These are phyloP conservation scores for Boletus sp. DNA, from an alignment of 768 basidiomycete genomes.

Conservation along the genomic window DNA sequence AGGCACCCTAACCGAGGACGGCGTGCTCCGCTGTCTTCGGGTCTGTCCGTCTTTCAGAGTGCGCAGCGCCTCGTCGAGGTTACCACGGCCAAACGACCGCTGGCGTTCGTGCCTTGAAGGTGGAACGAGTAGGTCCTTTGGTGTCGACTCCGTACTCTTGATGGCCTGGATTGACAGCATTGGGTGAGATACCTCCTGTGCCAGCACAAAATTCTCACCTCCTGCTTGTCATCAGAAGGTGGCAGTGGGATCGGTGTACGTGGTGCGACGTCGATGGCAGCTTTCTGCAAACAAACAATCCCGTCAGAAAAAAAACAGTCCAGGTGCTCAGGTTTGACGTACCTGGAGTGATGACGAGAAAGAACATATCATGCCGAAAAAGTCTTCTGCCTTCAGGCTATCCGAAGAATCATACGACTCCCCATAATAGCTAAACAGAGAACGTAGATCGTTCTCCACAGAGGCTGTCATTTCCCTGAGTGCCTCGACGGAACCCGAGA, in stretches of 20 bases:
- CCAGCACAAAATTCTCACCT: slow-evolving; percentile 4
- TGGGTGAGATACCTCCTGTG: background rate
- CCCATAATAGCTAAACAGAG: slow-evolving; percentile 71
- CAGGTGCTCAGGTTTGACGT: slow-evolving; percentile 3
- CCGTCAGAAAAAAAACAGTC: background rate
- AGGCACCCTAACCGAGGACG: slow-evolving; percentile 12
- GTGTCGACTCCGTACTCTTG: slow-evolving; percentile 34
- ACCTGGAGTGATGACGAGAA: slow-evolving; percentile 77
- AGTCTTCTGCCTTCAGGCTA: slow-evolving; percentile 73
- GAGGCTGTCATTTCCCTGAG: slow-evolving; percentile 57
- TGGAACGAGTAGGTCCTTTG: slow-evolving; percentile 34
- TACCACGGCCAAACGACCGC: slow-evolving; percentile 69
- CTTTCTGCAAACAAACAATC: slow-evolving; percentile 48
- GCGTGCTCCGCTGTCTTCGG: slow-evolving; percentile 10
- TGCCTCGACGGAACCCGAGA: slow-evolving; percentile 56
- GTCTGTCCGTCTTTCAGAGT: slow-evolving; percentile 65
- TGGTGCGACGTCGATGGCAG: slow-evolving; percentile 53
- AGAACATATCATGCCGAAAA: slow-evolving; percentile 72
- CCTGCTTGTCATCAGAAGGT: background rate
- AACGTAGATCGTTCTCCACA: slow-evolving; percentile 59
- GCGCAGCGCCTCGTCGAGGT: slow-evolving; percentile 81
- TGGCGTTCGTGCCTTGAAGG: slow-evolving; percentile 44
- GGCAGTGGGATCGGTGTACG: background rate
- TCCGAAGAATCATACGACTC: slow-evolving; percentile 66
- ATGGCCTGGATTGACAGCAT: slow-evolving; percentile 37